These are phyloP conservation scores for Sonneratia alba DNA, from an alignment of 345 rosid species.

Conservation along the genomic window DNA sequence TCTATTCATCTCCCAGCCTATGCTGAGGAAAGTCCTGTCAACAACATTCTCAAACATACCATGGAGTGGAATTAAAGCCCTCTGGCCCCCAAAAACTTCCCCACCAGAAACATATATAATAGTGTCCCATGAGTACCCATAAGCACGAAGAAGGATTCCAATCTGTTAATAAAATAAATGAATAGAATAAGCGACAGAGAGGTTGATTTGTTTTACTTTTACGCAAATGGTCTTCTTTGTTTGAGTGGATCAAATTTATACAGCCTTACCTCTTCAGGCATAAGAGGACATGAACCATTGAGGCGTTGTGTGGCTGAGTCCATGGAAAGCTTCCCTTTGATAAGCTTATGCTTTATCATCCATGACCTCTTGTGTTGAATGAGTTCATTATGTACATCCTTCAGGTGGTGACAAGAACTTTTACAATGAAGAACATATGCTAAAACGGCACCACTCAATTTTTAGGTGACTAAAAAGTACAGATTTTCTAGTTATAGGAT, in stretches of 20 bases:
- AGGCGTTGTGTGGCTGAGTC: conserved; percentile 56
- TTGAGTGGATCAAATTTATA: neutral
- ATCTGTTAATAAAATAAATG: conserved; percentile 38
- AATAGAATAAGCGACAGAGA: neutral
- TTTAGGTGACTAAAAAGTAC: neutral
- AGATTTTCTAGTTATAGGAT: neutral
- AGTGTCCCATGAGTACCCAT: conserved; percentile 88
- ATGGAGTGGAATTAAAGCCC: conserved; percentile 77
- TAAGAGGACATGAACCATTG: conserved; percentile 73
- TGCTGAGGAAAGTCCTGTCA: conserved; percentile 82
- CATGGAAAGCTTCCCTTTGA: conserved; percentile 64
- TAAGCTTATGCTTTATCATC: conserved; percentile 80
- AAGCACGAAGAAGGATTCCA: conserved; percentile 90
- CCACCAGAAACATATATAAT: conserved; percentile 83
- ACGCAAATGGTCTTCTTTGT: neutral
- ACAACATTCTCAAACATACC: conserved; percentile 86
- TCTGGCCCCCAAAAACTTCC: conserved; percentile 94
- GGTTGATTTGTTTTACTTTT: neutral
- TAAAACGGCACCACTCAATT: neutral
- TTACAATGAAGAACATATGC: neutral
- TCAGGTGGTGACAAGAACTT: conserved; percentile 7
- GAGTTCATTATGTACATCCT: conserved; percentile 96
- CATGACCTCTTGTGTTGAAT: conserved; percentile 92
- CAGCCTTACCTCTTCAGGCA: conserved; percentile 80
- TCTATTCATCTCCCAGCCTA: conserved; percentile 75